Conservation (phyloP, 352 stramenopile species). For the Pythium apleroticum region DNA sequence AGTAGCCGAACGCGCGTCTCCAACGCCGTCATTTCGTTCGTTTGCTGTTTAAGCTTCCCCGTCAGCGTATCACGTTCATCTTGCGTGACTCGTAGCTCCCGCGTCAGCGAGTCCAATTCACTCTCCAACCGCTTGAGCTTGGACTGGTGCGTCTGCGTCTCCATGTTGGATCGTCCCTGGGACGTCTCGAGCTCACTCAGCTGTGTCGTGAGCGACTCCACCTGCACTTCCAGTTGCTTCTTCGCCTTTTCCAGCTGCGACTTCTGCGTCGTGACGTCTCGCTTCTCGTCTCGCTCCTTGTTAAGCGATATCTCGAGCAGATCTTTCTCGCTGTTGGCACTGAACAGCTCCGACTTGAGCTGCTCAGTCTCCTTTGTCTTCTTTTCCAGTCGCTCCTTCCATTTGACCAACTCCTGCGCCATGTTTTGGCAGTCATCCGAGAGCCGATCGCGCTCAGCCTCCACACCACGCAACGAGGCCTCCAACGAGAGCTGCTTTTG, state of each 20-base stretch:
- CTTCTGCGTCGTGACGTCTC: constrained; percentile 23
- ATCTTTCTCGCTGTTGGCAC: constrained; percentile 38
- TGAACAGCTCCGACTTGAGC: constrained; percentile 19
- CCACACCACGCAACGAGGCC: constrained; percentile 4
- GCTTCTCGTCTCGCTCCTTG: constrained; percentile 32
- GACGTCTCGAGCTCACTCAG: constrained; percentile 27
- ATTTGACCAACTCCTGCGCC: constrained; percentile 30
- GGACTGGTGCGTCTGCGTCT: constrained; percentile 34
- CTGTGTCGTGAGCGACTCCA: constrained; percentile 26
- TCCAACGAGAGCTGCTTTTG: constrained; percentile 30
- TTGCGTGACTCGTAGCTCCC: constrained; percentile 27
- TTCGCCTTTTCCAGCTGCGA: constrained; percentile 29
- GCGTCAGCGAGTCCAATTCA: constrained; percentile 27
- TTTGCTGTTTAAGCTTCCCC: constrained; percentile 26
- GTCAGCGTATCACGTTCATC: constrained; percentile 33
- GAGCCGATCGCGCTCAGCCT: constrained; percentile 26
- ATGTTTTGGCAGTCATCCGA: constrained; percentile 22
- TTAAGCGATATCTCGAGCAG: constrained; percentile 23
- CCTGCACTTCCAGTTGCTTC: constrained; percentile 28
- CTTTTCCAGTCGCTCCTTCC: constrained; percentile 35
- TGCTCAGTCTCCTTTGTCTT: constrained; percentile 38
- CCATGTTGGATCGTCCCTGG: constrained; percentile 18
- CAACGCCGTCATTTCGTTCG: constrained; percentile 25
- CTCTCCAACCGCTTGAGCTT: constrained; percentile 37
- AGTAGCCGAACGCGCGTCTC: constrained; percentile 32